These are phyloP conservation scores for Carex kokanica DNA, from an alignment of 176 grass and related monocot species.

Conservation along the genomic window DNA sequence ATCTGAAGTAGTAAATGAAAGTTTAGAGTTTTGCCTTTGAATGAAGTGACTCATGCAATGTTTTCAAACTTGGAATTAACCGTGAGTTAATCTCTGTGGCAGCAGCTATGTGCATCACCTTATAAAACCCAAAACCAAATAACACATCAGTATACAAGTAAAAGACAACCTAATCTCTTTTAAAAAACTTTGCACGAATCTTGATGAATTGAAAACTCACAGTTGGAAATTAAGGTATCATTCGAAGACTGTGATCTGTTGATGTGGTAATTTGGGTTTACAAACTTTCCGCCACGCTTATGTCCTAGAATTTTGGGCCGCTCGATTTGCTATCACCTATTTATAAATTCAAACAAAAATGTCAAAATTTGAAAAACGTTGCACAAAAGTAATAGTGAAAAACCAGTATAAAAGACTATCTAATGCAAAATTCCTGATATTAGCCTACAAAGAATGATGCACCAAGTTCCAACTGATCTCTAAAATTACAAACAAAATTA, in stretches of 20 bases:
- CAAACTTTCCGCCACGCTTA: conserved; percentile 76
- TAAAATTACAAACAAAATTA: background rate
- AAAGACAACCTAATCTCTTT: conserved; percentile 15
- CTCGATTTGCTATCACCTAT: conserved; percentile 96
- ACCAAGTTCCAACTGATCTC: too few relatives aligned
- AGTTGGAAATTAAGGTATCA: conserved; percentile 98
- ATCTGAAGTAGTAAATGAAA: background rate
- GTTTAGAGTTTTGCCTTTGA: conserved; percentile 51
- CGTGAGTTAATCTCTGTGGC: conserved; percentile 75
- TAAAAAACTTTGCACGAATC: background rate
- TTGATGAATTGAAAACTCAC: conserved; percentile 45
- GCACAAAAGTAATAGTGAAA: background rate
- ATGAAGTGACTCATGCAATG: conserved; percentile 75
- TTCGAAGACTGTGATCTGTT: conserved; percentile 97
- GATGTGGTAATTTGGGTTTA: conserved; percentile 98
- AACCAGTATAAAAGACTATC: too few relatives aligned
- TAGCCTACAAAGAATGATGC: too few relatives aligned
- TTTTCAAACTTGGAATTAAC: conserved; percentile 80
- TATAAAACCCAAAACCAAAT: conserved; percentile 32
- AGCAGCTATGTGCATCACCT: conserved; percentile 99
- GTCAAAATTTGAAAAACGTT: background rate
- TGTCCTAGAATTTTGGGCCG: conserved; percentile 95
- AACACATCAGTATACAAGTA: conserved; percentile 14
- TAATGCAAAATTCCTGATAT: too few relatives aligned
- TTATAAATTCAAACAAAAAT: conserved; percentile 13